Evolutionary conservation across 306 rosid species (phyloP).

Genomic region (Dalbergia cochinchinensis): DNA sequence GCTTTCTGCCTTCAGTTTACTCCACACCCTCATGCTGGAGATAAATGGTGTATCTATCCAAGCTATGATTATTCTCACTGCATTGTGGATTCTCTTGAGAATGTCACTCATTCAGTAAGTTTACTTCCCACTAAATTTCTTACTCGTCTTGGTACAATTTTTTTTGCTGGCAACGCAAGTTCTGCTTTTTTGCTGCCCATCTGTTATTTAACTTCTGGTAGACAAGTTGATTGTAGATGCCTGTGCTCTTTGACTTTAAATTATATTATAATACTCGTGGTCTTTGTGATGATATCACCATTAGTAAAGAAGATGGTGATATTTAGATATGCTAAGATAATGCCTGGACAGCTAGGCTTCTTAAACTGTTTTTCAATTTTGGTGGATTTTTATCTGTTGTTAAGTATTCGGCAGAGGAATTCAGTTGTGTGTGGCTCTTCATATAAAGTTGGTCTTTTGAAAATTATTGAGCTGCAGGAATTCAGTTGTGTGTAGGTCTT

Average conservation of each 20-base stretch:
- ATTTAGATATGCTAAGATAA: constrained; percentile 10
- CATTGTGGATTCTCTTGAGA: constrained; percentile 97
- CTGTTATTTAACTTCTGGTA: neutral
- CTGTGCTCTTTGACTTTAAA: neutral
- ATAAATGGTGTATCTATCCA: constrained; percentile 99
- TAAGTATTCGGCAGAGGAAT: neutral
- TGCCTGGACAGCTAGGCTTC: constrained; percentile 5
- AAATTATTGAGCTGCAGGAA: no score
- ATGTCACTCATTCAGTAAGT: constrained; percentile 94
- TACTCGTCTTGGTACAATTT: constrained; percentile 3
- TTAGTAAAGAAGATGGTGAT: neutral
- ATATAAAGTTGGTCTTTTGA: no score
- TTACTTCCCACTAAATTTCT: constrained; percentile 31
- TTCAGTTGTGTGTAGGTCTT: neutral
- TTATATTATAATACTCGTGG: neutral
- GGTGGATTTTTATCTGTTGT: neutral
- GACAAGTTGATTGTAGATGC: neutral
- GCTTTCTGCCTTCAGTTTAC: constrained; percentile 70
- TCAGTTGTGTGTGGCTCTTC: neutral
- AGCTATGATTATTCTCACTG: constrained; percentile 99
- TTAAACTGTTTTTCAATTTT: neutral
- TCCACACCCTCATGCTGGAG: constrained; percentile 98
- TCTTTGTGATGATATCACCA: neutral
- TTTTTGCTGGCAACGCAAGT: neutral
- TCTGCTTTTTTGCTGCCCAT: neutral